Evolutionary conservation across 805 yeast genomes (phyloP), one percentile per base, ranked within the genome.

Genomic region (Yamadazyma paraphyllophila): DNA sequence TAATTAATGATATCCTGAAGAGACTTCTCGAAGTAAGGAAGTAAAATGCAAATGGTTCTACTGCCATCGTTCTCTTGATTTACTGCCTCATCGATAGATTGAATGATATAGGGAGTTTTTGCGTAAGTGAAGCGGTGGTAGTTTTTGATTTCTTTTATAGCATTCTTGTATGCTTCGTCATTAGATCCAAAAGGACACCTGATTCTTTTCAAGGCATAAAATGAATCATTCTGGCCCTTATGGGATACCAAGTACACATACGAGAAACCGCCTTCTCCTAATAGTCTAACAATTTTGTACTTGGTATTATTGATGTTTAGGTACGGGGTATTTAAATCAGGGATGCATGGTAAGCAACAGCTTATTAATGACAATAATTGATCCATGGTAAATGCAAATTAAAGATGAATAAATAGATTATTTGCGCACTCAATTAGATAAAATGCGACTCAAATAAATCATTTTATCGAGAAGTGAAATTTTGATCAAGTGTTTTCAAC

Each of bases 221-320:
- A 45, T 13, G 65, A 61, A 31, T 76, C 76, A 29, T 74, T 67
- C 9, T 33, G 33, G 20, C 71, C 62, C 36, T 71, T 69, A 51
- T 60, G 61, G 12, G 80, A 73, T 3, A 90, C 96, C 16, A 89
- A 69, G 58, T 91, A 91, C 7, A 88, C 96, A 55, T 85, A 89
- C 0, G 96, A 83, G 59, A 85, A 86, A 11, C 94, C 95, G 2
- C 96, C 96, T 67, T 90, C 97, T 8, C 96, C 96, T 6, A 91
- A 69, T n/a, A 91, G 73, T 48, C 80, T 76, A 44, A 81, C 66
- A 13, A 91, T 83, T 55, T 71, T 73, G 67, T 84, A 87, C 39
- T 71, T 69, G 31, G 78, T 73, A 45, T 80, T 78, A 61, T 86
- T 85, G 51, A 91, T 78, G 13, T 71, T 58, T 9, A 90, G 66